These are phyloP conservation scores for Fusarium sp. DNA, from an alignment of 2,329 filamentous ascomycete genomes.

Conservation along the genomic window DNA sequence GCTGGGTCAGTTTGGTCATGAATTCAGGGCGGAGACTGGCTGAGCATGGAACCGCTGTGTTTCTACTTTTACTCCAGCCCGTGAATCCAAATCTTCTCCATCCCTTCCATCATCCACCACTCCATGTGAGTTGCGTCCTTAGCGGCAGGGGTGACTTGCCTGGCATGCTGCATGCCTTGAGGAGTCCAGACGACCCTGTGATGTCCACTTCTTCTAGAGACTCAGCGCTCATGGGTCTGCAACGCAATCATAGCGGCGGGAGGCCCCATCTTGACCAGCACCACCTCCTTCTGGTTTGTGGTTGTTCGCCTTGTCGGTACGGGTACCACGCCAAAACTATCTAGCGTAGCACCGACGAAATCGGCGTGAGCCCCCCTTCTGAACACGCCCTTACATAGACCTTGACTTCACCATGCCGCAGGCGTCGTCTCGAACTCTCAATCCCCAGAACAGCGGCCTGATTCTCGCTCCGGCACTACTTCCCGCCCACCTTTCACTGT, in stretches of 20 bases:
- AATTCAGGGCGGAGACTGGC: slow-evolving; percentile 35
- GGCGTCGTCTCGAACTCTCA: slow-evolving; percentile 34
- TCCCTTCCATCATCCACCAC: slow-evolving; percentile 49
- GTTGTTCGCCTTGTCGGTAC: slow-evolving; percentile 43
- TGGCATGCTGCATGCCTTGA: slow-evolving; percentile 20
- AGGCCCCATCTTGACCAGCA: slow-evolving; percentile 37
- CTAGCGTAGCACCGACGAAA: slow-evolving; percentile 39
- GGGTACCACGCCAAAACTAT: slow-evolving; percentile 33
- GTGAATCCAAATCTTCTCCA: slow-evolving; percentile 49
- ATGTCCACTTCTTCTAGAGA: slow-evolving; percentile 38
- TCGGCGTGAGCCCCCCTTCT: slow-evolving; percentile 14
- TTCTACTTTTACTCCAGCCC: slow-evolving; percentile 46
- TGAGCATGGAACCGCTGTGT: background rate
- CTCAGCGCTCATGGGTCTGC: slow-evolving; percentile 44
- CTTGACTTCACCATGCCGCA: slow-evolving; percentile 15
- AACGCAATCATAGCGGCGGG: slow-evolving; percentile 36
- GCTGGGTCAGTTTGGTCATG: slow-evolving; percentile 1
- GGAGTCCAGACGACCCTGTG: slow-evolving; percentile 45
- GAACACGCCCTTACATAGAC: slow-evolving; percentile 36
- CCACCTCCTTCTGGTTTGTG: slow-evolving; percentile 46
- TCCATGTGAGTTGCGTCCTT: slow-evolving; percentile 44
- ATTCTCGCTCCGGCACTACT: slow-evolving; percentile 46
- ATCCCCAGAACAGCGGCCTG: slow-evolving; percentile 43
- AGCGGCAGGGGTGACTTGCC: slow-evolving; percentile 45
- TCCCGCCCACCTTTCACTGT: slow-evolving; percentile 44